Base-by-base conservation (phyloP, 2,329 filamentous ascomycete species). In the Daldinia sp. region DNA sequence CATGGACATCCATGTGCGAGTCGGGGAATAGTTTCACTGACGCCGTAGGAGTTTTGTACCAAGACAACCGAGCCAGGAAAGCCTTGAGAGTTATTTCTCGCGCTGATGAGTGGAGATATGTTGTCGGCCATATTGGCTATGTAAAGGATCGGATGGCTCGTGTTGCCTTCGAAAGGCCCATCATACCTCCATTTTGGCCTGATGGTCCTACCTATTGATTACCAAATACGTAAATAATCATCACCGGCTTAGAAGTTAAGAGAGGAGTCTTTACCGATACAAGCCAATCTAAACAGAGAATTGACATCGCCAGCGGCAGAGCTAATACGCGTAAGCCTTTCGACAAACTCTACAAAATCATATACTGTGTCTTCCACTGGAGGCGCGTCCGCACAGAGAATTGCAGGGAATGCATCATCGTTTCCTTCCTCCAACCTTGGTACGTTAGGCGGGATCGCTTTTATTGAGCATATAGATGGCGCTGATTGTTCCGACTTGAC, bases 1-100 rank as follows among this genome's bases (percentile, higher is more conserved):
- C 57, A 45, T 23, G 23, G 30, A 15, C 10, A 34, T 8, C 11
- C 21, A 29, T 15, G 3, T 41, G n/a, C 3, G 15, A 17, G 19
- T 11, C 15, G 1, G n/a, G 45, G 19, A 21, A 51, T 23, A 30
- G 15, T 10, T 9, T 29, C 8, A 73, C 80, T 73, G 75, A 83
- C 82, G 3, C 83, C 83, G 37, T 81, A 85, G 0, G 80, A 80
- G 43, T 84, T 80, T 67, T 84, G 82, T 10, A 80, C 75, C 23
- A 85, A 70, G 4, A 85, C 73, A 0, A 78, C 76, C 0, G 82
- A 83, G 11, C 76, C 78, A 0, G 76, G 76, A 51, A 85, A 85
- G 0, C 77, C 69, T 3, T 63, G 56, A 1, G 74, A 69, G 43
- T 77, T 77, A 17, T 68, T 69, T 1, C 57, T 57, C 0, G 76